These are phyloP conservation scores for Leccinum broughii DNA, from an alignment of 768 basidiomycete genomes.

Conservation along the genomic window DNA sequence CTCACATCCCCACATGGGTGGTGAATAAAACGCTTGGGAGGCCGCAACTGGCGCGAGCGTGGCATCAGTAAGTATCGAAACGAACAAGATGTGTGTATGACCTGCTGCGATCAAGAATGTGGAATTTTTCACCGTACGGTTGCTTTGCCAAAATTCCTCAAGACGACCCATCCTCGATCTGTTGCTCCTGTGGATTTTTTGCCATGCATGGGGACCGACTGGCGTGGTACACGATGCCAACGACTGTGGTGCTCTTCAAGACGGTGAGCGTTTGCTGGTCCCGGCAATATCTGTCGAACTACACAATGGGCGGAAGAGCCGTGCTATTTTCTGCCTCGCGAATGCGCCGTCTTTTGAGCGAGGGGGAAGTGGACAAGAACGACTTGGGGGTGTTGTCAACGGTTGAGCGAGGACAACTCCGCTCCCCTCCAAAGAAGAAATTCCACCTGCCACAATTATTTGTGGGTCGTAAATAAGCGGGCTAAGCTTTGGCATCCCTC, in stretches of 20 bases:
- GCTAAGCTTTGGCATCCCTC: neutral
- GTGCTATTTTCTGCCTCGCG: constrained; percentile 8
- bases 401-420: constrained; percentile 17
- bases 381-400: neutral
- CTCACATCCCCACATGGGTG: constrained; percentile 5
- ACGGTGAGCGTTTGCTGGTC: constrained; percentile 8
- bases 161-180: constrained; percentile 6
- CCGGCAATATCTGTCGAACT: neutral
- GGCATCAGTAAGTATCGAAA: constrained; percentile 26
- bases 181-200: constrained; percentile 10
- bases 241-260: constrained; percentile 10
- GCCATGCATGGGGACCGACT: neutral
- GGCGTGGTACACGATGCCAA: constrained; percentile 1
- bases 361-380: neutral
- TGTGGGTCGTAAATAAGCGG: neutral
- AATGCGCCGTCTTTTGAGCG: neutral
- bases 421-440: constrained; percentile 12
- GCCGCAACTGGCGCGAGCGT: constrained; percentile 19
- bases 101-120: constrained; percentile 23
- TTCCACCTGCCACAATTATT: constrained; percentile 16
- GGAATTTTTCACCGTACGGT: constrained; percentile 31
- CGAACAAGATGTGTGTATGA: constrained; percentile 20
- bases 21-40: constrained; percentile 15
- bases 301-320: constrained; percentile 8
- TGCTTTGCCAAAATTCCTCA: constrained; percentile 10